Evolutionary conservation across 768 basidiomycete species (phyloP).

Genomic region (Tricholoma bakamatsutake): DNA sequence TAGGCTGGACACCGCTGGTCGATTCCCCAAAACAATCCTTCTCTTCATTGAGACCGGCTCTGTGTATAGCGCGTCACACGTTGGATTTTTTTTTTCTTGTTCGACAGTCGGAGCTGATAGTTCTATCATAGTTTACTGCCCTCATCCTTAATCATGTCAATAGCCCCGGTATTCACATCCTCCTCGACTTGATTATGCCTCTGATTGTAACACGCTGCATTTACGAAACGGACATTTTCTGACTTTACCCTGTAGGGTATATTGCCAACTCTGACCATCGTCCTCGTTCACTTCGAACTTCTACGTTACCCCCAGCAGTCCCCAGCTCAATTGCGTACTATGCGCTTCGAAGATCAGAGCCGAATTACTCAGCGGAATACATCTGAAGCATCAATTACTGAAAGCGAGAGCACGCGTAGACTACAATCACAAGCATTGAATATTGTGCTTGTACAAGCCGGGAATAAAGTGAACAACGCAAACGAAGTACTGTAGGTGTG

Average conservation of each 20-base stretch:
- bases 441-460: background rate
- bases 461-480: too few relatives aligned
- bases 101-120: background rate
- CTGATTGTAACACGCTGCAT: conserved; percentile 4
- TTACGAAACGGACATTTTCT: background rate
- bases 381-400: background rate
- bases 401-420: background rate
- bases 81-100: background rate
- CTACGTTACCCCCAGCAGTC: background rate
- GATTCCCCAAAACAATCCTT: conserved; percentile 3
- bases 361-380: background rate
- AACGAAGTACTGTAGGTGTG: too few relatives aligned
- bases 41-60: conserved; percentile 12
- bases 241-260: conserved; percentile 8
- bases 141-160: conserved; percentile 9
- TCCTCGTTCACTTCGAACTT: conserved; percentile 10
- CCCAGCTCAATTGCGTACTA: too few relatives aligned
- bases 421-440: background rate
- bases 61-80: conserved; percentile 7
- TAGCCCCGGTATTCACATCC: conserved; percentile 9
- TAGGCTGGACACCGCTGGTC: background rate
- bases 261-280: conserved; percentile 14
- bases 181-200: conserved; percentile 12
- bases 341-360: background rate
- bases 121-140: conserved; percentile 3